Evolutionary conservation across 148 eudicot species (phyloP).

Genomic region (Chenopodium quinoa): DNA sequence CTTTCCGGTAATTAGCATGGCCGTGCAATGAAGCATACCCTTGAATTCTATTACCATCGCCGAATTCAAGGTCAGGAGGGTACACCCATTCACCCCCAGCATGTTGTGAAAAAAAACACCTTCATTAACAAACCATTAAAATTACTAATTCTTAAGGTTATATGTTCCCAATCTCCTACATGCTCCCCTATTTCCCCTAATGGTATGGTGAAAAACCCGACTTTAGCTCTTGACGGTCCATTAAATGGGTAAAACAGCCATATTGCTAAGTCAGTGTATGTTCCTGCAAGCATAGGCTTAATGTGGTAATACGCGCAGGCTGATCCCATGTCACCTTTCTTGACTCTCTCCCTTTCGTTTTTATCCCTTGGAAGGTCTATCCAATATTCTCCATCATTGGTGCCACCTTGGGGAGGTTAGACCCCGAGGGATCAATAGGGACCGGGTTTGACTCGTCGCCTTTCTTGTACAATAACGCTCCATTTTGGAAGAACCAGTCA

Average conservation of each 20-base stretch:
- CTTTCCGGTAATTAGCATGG: constrained; percentile 33
- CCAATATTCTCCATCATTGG: constrained; percentile 41
- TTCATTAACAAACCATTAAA: constrained; percentile 34
- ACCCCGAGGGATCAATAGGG: constrained; percentile 30
- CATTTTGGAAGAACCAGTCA: constrained; percentile 41
- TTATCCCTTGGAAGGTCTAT: constrained; percentile 33
- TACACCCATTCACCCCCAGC: constrained; percentile 42
- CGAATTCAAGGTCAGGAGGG: constrained; percentile 26
- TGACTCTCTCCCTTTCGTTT: constrained; percentile 19
- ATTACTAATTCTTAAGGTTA: constrained; percentile 42
- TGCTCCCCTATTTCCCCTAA: constrained; percentile 42
- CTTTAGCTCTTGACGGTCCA: constrained; percentile 33
- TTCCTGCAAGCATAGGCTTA: constrained; percentile 44
- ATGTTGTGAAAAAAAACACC: constrained; percentile 40
- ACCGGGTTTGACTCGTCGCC: constrained; percentile 34
- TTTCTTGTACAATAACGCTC: constrained; percentile 35
- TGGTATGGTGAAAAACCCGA: constrained; percentile 28
- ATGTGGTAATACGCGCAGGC: constrained; percentile 30
- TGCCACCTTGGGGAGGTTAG: constrained; percentile 42
- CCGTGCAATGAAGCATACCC: constrained; percentile 44
- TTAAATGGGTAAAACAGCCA: constrained; percentile 46
- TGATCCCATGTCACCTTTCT: constrained; percentile 28
- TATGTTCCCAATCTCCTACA: constrained; percentile 46
- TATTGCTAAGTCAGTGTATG: constrained; percentile 37
- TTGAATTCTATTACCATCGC: constrained; percentile 28